These are phyloP conservation scores for Colletotrichum tofieldiae DNA, from an alignment of 2,329 filamentous ascomycete genomes.

Conservation along the genomic window DNA sequence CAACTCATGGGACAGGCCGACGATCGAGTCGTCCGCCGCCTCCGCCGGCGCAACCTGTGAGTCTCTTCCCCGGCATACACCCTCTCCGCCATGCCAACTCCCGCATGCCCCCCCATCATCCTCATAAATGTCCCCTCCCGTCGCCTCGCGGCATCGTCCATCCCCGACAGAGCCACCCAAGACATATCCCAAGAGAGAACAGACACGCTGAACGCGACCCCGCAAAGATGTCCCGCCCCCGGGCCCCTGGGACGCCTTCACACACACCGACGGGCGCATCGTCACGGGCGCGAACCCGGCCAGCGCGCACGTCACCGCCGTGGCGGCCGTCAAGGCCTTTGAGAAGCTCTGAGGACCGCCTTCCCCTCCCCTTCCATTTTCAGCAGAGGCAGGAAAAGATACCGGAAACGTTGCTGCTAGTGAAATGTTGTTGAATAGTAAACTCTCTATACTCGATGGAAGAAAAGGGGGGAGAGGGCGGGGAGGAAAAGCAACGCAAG, in stretches of 20 bases:
- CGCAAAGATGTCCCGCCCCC: constrained; percentile 41
- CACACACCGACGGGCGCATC: constrained; percentile 54
- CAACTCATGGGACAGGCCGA: constrained; percentile 49
- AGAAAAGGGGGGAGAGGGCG: too few relatives aligned
- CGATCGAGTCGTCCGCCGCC: constrained; percentile 53
- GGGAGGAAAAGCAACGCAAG: too few relatives aligned
- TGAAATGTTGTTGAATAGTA: too few relatives aligned
- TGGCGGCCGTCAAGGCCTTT: constrained; percentile 56
- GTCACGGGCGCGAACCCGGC: constrained; percentile 60
- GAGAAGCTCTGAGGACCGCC: constrained; percentile 49
- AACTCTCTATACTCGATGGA: too few relatives aligned
- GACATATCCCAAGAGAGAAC: too few relatives aligned
- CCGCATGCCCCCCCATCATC: not conserved
- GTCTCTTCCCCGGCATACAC: constrained; percentile 30
- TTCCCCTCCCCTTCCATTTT: not conserved
- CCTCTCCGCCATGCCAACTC: not conserved
- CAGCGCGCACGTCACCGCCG: constrained; percentile 56
- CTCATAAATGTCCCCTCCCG: not conserved
- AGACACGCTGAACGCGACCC: too few relatives aligned
- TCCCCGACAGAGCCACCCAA: too few relatives aligned
- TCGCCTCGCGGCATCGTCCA: too few relatives aligned
- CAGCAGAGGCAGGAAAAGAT: too few relatives aligned
- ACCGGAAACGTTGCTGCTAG: too few relatives aligned
- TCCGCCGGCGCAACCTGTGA: constrained; percentile 52
- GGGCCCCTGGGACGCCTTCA: constrained; percentile 51